Percentiles rank a stretch among this genome's conserved stretches.
phyloP scores from a whole-genome alignment of 2,329 filamentous ascomycete species.

The Xylaria sp. region DNA sequence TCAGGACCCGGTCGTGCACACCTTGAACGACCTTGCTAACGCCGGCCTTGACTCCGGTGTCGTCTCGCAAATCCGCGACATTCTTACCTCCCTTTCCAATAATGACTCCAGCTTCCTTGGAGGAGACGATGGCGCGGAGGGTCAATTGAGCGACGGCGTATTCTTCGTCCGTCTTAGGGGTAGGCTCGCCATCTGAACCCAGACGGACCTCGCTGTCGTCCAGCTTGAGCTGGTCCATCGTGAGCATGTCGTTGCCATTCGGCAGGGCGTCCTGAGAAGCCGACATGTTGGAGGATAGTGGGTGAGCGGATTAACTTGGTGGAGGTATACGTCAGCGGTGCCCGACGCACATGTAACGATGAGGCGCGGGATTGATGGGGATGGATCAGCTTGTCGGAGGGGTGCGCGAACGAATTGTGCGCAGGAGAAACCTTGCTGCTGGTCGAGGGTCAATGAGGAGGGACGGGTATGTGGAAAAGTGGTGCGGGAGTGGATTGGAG shows the following conservation, averaged over 20 bases:
- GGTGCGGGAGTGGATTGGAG: constrained; percentile 27
- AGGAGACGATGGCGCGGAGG: constrained; percentile 94
- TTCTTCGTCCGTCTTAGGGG: constrained; percentile 93
- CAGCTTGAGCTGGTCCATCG: constrained; percentile 68
- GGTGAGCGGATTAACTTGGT: constrained; percentile 10
- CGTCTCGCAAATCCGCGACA: constrained; percentile 92
- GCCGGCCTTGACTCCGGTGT: constrained; percentile 96
- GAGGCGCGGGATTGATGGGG: constrained; percentile 11
- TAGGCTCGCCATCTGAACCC: constrained; percentile 74
- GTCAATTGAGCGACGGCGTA: constrained; percentile 92
- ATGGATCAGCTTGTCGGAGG: constrained; percentile 12
- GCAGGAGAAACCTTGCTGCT: constrained; percentile 24
- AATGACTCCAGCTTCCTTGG: constrained; percentile 98
- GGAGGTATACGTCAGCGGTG: constrained; percentile 15
- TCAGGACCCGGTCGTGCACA: constrained; percentile 95
- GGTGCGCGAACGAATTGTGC: constrained; percentile 1
- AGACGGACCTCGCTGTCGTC: constrained; percentile 63
- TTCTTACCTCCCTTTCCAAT: constrained; percentile 99
- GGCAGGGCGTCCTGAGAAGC: constrained; percentile 59
- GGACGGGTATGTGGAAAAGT: constrained; percentile 25
- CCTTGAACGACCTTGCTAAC: constrained; percentile 99
- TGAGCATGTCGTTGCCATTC: constrained; percentile 62
- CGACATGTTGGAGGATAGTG: constrained; percentile 54
- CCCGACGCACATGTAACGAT: constrained; percentile 19
- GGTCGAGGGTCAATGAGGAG: constrained; percentile 20